Evolutionary conservation across 106 monocot species (phyloP), one percentile per base, ranked within the genome.

Genomic region (Allium fistulosum): DNA sequence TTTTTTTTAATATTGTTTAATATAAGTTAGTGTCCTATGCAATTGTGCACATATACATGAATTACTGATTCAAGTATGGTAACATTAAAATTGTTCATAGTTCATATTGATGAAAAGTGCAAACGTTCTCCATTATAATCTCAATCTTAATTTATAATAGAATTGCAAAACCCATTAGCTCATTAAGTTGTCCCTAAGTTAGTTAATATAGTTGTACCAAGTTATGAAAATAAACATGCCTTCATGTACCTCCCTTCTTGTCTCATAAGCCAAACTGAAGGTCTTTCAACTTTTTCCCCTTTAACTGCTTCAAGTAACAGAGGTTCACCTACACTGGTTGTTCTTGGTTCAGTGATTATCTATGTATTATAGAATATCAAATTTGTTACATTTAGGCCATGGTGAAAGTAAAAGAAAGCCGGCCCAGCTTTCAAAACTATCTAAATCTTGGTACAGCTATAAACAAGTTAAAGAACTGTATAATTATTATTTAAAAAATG

Each of bases 211-310:
- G 22, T 22, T 22, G 22, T 1, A 22, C 22, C 22, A 22, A 22
- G 22, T 1, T 22, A 22, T 53, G 53, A 27, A 66, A 58, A 28
- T 79, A 77, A 77, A 95, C 91, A 72, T 96, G 86, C 96, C 94
- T 94, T 94, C 94, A 97, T 97, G 78, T 97, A 97, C 76, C 96
- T 92, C 86, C 96, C 96, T 58, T 92, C 96, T 84, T 97, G 96
- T 80, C 96, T 88, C 92, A 97, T 97, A 22, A 97, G 84, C 96
- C 96, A 97, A 62, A 97, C 92, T 57, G 92, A 91, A 14, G 96
- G 92, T 48, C 96, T 77, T 37, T 97, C 92, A 47, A 92, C 84
- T 57, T 89, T 80, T 63, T 70, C 78, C 55, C 96, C 92, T 51
- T 71, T 80, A 37, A 92, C 81, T 45, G 96, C 88, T 65, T 79